Percentiles rank a stretch among this genome's conserved stretches.
These are phyloP conservation scores for Cyanodermella asteris DNA, from an alignment of 2,329 filamentous ascomycete species.

Conservation along the genomic window DNA sequence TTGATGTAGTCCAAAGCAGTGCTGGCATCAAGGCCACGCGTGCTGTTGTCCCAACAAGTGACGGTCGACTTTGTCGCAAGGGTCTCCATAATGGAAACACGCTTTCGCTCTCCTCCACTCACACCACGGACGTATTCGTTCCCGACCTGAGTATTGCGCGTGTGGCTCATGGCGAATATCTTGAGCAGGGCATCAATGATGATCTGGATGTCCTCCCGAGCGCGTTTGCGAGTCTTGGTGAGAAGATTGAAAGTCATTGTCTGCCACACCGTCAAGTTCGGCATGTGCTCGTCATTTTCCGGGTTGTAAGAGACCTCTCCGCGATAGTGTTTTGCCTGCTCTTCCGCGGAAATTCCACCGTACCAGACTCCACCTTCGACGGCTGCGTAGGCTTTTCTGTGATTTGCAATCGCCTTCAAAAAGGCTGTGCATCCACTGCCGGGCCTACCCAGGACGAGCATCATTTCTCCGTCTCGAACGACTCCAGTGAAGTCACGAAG, in stretches of 20 bases:
- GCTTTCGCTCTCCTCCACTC: conserved; percentile 60
- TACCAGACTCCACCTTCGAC: conserved; percentile 52
- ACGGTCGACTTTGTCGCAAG: conserved; percentile 52
- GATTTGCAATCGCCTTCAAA: conserved; percentile 52
- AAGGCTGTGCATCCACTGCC: conserved; percentile 59
- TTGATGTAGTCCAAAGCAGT: conserved; percentile 61
- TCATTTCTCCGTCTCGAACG: conserved; percentile 27
- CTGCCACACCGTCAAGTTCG: conserved; percentile 53
- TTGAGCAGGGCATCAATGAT: conserved; percentile 49
- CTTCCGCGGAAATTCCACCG: conserved; percentile 45
- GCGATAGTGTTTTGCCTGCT: conserved; percentile 45
- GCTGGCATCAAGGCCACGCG: conserved; percentile 56
- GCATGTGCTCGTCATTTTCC: conserved; percentile 57
- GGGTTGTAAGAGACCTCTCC: conserved; percentile 62
- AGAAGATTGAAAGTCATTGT: conserved; percentile 53
- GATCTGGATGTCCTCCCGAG: conserved; percentile 39
- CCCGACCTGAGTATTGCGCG: conserved; percentile 53
- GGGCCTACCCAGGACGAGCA: conserved; percentile 20
- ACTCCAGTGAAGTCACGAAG: conserved; percentile 47
- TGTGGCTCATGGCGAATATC: conserved; percentile 62
- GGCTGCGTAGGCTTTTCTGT: conserved; percentile 39
- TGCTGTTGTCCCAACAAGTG: conserved; percentile 62
- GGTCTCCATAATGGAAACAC: conserved; percentile 59
- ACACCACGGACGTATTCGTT: conserved; percentile 52
- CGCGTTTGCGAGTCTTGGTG: conserved; percentile 51